Percentiles rank a stretch among this genome's conserved stretches.
phyloP scores from a whole-genome alignment of 176 grass and related monocot species.

The Triticum aestivum region DNA sequence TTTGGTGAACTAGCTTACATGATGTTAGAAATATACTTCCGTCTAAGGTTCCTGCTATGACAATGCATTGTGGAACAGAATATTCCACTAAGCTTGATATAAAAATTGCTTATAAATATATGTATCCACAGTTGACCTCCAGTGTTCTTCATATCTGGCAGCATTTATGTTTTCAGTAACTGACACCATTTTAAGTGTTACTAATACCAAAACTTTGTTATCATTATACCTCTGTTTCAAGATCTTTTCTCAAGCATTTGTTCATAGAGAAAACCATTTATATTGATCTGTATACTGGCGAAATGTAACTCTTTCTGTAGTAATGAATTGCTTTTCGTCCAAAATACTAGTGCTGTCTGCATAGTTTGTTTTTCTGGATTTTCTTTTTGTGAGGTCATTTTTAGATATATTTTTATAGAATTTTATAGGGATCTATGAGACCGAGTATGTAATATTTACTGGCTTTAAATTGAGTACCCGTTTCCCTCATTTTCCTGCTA shows the following conservation, averaged over 20 bases:
- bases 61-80: slow-evolving; percentile 9
- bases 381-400: not conserved
- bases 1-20: not conserved
- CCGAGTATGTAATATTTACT: too few species aligned
- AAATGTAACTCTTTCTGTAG: not conserved
- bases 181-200: not conserved
- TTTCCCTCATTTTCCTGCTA: too few species aligned
- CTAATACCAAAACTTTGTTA: slow-evolving; percentile 10
- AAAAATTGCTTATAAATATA: slow-evolving; percentile 16
- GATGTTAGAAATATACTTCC: slow-evolving; percentile 3
- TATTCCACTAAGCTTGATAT: slow-evolving; percentile 27
- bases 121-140: slow-evolving; percentile 10
- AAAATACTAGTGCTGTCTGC: slow-evolving; percentile 22
- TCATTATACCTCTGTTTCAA: slow-evolving; percentile 10
- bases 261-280: not conserved
- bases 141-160: slow-evolving; percentile 13
- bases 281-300: not conserved
- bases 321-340: not conserved
- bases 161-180: slow-evolving; percentile 12
- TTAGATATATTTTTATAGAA: too few species aligned
- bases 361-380: not conserved
- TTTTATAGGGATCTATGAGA: too few species aligned
- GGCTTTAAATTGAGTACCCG: too few species aligned
- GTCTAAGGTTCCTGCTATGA: not conserved
- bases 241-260: slow-evolving; percentile 1